These are phyloP conservation scores for Trichomonas gallinae DNA, from an alignment of 208 protist genomes.

Conservation along the genomic window DNA sequence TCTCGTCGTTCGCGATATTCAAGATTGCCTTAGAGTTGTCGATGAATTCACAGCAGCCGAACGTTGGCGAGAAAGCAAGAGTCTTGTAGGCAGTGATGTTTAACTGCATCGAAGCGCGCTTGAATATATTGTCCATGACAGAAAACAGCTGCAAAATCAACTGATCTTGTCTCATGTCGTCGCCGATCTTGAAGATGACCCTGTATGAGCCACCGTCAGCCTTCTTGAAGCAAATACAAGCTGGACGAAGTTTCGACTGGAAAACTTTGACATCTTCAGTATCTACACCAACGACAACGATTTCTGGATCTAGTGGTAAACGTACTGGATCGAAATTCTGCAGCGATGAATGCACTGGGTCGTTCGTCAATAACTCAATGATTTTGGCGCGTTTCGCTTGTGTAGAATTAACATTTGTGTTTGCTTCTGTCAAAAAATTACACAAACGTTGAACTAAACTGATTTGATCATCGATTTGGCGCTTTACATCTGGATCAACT, in stretches of 20 bases:
- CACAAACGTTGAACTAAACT: not conserved
- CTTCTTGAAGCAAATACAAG: not conserved
- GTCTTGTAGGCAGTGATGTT: not conserved
- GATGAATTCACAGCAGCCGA: not conserved
- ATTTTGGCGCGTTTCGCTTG: not conserved
- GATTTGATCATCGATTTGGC: not conserved
- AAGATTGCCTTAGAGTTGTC: not conserved
- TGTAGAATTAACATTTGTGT: not conserved
- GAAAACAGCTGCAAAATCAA: conserved; percentile 68
- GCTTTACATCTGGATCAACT: not conserved
- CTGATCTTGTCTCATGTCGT: conserved; percentile 89
- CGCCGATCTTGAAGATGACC: conserved; percentile 43
- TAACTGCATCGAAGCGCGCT: not conserved
- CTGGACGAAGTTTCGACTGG: not conserved
- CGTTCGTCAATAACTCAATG: not conserved
- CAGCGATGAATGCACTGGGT: not conserved
- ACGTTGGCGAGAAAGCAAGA: conserved; percentile 1
- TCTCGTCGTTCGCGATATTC: not conserved
- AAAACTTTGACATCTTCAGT: not conserved
- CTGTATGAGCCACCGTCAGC: not conserved
- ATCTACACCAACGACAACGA: not conserved
- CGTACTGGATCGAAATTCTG: not conserved
- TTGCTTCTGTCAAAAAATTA: not conserved
- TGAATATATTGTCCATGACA: conserved; percentile 38
- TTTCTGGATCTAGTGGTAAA: not conserved